Conservation (phyloP, 495 filamentous ascomycete species). For the Apodospora peruviana region DNA sequence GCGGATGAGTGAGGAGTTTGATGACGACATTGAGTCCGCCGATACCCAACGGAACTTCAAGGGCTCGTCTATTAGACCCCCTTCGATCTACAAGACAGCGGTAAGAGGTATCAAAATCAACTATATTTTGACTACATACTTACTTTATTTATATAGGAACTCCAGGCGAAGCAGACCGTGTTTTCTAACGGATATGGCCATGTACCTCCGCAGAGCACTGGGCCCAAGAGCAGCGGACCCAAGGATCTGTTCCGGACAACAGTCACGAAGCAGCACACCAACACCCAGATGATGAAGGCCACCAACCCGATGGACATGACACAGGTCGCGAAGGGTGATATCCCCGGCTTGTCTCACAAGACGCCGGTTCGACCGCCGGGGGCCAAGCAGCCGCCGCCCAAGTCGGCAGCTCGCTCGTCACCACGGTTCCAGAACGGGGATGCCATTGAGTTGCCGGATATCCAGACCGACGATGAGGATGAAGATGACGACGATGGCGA, state of each 20-base stretch:
- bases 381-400: constrained; percentile 38
- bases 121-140: constrained; percentile 11
- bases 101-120: constrained; percentile 33
- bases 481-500: constrained; percentile 57
- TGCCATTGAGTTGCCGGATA: constrained; percentile 77
- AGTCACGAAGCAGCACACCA: constrained; percentile 47
- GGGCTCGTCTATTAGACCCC: constrained; percentile 78
- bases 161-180: constrained; percentile 54
- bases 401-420: constrained; percentile 58
- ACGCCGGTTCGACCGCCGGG: constrained; percentile 47
- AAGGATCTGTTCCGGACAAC: constrained; percentile 42
- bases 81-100: constrained; percentile 68
- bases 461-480: constrained; percentile 82
- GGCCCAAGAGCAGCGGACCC: constrained; percentile 21
- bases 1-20: constrained; percentile 52
- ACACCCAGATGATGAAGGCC: constrained; percentile 49
- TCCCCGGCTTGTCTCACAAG: constrained; percentile 57
- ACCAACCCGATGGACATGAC: constrained; percentile 69
- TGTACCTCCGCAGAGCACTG: constrained; percentile 41
- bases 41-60: constrained; percentile 52
- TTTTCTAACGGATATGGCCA: constrained; percentile 60
- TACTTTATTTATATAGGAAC: constrained; percentile 42
- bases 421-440: constrained; percentile 78
- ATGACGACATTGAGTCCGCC: constrained; percentile 36
- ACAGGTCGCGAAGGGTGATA: constrained; percentile 79